A percentile compares a stretch with the other conserved stretches of the same genome.
Evolutionary conservation across 441 rosid species (phyloP).

Genomic region (Gossypium trilobum): DNA sequence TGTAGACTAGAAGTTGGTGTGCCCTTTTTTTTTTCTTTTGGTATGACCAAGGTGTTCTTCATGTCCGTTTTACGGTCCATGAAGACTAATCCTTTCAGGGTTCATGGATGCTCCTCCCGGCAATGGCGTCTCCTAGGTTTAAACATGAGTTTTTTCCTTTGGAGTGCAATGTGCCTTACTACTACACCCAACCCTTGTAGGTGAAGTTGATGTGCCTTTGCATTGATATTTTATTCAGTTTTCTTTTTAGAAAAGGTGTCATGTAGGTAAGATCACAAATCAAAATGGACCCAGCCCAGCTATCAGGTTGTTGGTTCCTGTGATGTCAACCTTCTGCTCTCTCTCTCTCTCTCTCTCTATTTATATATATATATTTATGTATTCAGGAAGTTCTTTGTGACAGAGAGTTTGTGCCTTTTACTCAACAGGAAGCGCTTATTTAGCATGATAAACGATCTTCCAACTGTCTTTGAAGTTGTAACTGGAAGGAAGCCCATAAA

Average conservation of each 20-base stretch:
- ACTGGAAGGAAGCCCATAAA: slow-evolving; percentile 57
- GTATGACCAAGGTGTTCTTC: no score
- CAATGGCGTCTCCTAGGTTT: no score
- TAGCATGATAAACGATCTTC: slow-evolving; percentile 69
- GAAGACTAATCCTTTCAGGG: no score
- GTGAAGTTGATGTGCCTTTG: not conserved
- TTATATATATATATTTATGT: not conserved
- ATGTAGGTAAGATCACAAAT: not conserved
- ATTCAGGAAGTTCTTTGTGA: not conserved
- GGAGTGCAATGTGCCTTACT: no score
- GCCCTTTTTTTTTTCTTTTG: no score
- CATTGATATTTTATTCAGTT: not conserved
- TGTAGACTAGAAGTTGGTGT: not conserved
- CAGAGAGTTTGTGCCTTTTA: not conserved
- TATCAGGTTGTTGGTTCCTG: not conserved
- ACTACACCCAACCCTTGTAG: no score
- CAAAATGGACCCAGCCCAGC: not conserved
- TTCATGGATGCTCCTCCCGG: no score
- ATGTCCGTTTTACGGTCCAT: no score
- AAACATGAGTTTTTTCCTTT: no score
- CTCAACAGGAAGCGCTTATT: slow-evolving; percentile 63
- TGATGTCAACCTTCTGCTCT: not conserved
- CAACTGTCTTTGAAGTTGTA: slow-evolving; percentile 74
- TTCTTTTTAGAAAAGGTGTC: not conserved
- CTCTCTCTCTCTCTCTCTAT: not conserved